These are phyloP conservation scores for Agaricus blazei DNA, from an alignment of 768 basidiomycete genomes.

Conservation along the genomic window DNA sequence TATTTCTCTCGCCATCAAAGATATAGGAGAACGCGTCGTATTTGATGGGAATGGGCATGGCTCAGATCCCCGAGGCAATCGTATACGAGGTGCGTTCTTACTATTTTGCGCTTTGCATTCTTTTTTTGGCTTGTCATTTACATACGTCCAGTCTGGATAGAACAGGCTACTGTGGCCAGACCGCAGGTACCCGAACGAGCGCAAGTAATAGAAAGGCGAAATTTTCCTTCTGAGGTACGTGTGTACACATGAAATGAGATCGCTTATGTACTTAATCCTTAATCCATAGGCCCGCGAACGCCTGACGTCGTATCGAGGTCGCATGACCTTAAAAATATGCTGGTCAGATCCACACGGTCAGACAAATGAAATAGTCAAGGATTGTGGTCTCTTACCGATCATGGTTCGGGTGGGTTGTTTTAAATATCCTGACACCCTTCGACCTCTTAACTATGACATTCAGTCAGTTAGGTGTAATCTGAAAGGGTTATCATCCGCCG, in stretches of 20 bases:
- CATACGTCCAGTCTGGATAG: conserved; percentile 76
- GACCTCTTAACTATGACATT: neutral
- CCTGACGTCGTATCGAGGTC: conserved; percentile 85
- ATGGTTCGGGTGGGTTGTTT: conserved; percentile 83
- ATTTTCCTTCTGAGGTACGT: conserved; percentile 85
- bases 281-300: conserved; percentile 80
- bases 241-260: neutral
- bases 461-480: conserved; percentile 93
- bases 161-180: conserved; percentile 73
- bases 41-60: conserved; percentile 72
- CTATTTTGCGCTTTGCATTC: neutral
- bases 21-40: conserved; percentile 88
- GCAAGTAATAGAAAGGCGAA: conserved; percentile 68
- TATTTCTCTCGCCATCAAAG: conserved; percentile 69
- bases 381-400: conserved; percentile 91
- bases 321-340: conserved; percentile 81
- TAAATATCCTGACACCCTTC: neutral
- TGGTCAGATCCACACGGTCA: conserved; percentile 79
- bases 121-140: neutral
- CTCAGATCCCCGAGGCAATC: conserved; percentile 72
- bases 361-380: conserved; percentile 64
- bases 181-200: conserved; percentile 85
- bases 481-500: conserved; percentile 76
- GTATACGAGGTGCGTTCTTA: conserved; percentile 67
- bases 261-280: neutral